Base-by-base conservation (phyloP, 164 flowering plant species). In the Akebia trifoliata region DNA sequence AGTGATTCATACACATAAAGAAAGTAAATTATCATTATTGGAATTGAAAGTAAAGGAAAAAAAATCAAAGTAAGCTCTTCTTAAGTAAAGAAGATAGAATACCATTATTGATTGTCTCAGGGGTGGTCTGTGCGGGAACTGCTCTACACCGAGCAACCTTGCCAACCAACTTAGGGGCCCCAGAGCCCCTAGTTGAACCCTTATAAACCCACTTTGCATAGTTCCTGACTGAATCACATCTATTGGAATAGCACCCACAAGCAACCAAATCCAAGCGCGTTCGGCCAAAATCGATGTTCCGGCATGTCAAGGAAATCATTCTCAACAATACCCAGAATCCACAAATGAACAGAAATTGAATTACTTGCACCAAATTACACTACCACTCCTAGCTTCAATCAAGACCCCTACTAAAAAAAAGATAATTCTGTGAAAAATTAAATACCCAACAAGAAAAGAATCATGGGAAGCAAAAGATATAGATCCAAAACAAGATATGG, bases 251-350 rank as follows among this genome's bases (percentile, higher is more conserved):
- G 44, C 83, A 85, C 24, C 81, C 85, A 69, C 78, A 72, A 61
- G 76, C 65, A 53, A 65, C 63, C 52, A 67, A 71, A 60, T 85
- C 83, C 46, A 72, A 63, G 57, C 73, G 67, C 39, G 72, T 59
- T 43, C 79, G 66, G 22, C 73, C 74, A 49, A 78, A 67, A 55
- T 82, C 83, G 54, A 82, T 69, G 67, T 54, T 76, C 31, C 60
- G 78, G 72, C 82, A 80, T 60, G 83, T 70, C 71, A 85, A 64
- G 29, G 87, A 75, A 80, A 85, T 74, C 90, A 83, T 86, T 66
- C 64, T 71, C 45, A 65, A 56, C 8, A 3, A 53, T 15, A 79
- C 69, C 71, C 71, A 66, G 64, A 56, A 59, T 25, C 65, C 50
- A 4, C 20, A 62, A 70, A 67, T 2, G 32, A 24, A 25, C 45